Conservation (phyloP, 768 basidiomycete genomes). For the Trametes cinnabarina region DNA sequence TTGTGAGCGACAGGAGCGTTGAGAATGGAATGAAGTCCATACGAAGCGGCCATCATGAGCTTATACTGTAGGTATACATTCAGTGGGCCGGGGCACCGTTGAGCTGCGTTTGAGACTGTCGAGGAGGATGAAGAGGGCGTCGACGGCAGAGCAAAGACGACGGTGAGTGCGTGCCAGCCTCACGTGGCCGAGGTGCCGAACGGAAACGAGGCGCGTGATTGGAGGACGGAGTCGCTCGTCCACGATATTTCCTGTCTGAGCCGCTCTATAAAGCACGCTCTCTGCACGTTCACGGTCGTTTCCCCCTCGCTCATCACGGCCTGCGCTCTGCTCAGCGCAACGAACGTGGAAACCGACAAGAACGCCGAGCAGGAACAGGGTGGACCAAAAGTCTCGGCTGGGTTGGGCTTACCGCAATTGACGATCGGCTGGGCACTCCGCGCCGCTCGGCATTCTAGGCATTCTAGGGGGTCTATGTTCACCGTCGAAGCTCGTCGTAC, state of each 20-base stretch:
- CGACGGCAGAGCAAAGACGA: not conserved
- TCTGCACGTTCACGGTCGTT: not conserved
- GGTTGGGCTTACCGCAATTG: not conserved
- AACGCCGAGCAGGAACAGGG: conserved; percentile 11
- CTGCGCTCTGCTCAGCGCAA: not conserved
- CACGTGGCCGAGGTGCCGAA: too few relatives aligned
- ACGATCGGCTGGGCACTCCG: conserved; percentile 19
- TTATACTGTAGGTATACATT: too few relatives aligned
- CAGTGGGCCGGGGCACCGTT: not conserved
- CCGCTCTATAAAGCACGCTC: not conserved
- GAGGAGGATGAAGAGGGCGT: not conserved
- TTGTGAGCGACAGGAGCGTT: not conserved
- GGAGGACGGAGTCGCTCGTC: conserved; percentile 5
- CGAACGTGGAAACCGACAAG: not conserved
- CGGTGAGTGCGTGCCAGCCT: conserved; percentile 4
- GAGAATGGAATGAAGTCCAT: not conserved
- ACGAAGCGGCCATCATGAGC: not conserved
- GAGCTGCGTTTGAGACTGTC: too few relatives aligned
- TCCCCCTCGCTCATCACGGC: not conserved
- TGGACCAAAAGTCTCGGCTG: conserved; percentile 2
- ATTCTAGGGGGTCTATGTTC: conserved; percentile 13
- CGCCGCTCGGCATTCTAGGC: conserved; percentile 22
- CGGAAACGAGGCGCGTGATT: conserved; percentile 11
- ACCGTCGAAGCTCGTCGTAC: conserved; percentile 13
- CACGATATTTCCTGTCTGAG: not conserved